These are phyloP conservation scores for Dactylellina haptotyla DNA, from an alignment of 2,329 filamentous ascomycete genomes.

Conservation along the genomic window DNA sequence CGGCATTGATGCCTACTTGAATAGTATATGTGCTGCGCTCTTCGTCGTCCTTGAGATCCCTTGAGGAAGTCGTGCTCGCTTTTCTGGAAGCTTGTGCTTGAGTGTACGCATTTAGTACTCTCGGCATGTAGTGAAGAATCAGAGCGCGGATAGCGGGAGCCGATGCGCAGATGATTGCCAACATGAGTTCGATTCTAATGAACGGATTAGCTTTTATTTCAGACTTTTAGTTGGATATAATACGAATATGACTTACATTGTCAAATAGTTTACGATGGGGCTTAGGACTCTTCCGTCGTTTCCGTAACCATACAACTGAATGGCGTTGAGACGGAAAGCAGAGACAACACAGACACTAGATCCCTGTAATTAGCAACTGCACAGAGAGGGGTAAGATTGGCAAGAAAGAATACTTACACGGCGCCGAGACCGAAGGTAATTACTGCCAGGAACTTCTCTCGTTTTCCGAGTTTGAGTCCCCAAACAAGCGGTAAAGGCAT, in stretches of 20 bases:
- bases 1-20: constrained; percentile 23
- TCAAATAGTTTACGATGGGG: constrained; percentile 32
- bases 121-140: constrained; percentile 39
- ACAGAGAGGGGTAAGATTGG: not conserved
- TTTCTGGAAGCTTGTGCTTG: constrained; percentile 10
- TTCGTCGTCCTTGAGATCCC: constrained; percentile 28
- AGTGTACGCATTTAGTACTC: constrained; percentile 40
- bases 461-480: constrained; percentile 24
- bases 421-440: constrained; percentile 50
- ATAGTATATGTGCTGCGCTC: constrained; percentile 35
- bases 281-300: constrained; percentile 32
- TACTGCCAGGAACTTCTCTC: constrained; percentile 45
- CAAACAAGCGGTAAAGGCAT: constrained; percentile 49
- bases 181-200: constrained; percentile 34
- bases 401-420: constrained; percentile 22
- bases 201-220: not conserved
- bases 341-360: constrained; percentile 50
- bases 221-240: not conserved
- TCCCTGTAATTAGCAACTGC: not conserved
- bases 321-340: constrained; percentile 37
- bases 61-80: not conserved
- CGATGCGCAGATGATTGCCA: constrained; percentile 47
- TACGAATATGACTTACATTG: constrained; percentile 25
- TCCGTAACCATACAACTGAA: constrained; percentile 35
- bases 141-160: constrained; percentile 46